Evolutionary conservation across 2,329 filamentous ascomycete genomes (phyloP), one percentile per base, ranked within the genome.

Genomic region (Talaromyces sp.): DNA sequence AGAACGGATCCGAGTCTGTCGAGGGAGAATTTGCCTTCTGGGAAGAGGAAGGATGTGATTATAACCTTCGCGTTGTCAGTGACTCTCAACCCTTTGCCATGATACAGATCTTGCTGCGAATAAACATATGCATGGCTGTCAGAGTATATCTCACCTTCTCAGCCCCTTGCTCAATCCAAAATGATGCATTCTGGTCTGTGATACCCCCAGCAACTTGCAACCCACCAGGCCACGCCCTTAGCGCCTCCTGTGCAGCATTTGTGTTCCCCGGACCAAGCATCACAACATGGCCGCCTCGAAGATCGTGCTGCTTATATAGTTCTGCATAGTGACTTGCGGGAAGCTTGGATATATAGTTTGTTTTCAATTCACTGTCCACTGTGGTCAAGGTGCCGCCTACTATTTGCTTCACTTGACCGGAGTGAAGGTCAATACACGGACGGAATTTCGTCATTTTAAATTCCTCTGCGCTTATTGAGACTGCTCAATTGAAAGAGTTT

Each of bases 351-450:
- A 97, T 90, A 81, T 92, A 93, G 79, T 99, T 99, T 57, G 94
- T 98, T 80, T 92, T 90, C 64, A 98, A 85, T 64, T 86, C 83
- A 7, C 84, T 77, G 1, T 86, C 86, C 9, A 84, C 77, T 75
- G 86, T 86, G 79, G 90, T 90, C 68, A 99, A 86, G 1, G 95
- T 98, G 66, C 95, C 94, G 71, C 95, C 95, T 47, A 99, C 93
- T 71, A 99, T 99, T 79, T 99, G 95, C 83, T 99, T 99, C 66
- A 99, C 95, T 75, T 94, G 90, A 15, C 95, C 95, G n/a, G 93
- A 90, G 78, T 99, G 95, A 62, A 99, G 86, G 80, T 99, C 95
- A 78, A 99, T 98, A 75, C 95, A 99, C 22, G 95, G 95, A 45
- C 95, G 86, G 75, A 99, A 99, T 71, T 89, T 88, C 2, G 95